A percentile compares a stretch with the other conserved stretches of the same genome.
Evolutionary conservation across 129 eudicot species (phyloP).

Genomic region (Flaveria bidentis): DNA sequence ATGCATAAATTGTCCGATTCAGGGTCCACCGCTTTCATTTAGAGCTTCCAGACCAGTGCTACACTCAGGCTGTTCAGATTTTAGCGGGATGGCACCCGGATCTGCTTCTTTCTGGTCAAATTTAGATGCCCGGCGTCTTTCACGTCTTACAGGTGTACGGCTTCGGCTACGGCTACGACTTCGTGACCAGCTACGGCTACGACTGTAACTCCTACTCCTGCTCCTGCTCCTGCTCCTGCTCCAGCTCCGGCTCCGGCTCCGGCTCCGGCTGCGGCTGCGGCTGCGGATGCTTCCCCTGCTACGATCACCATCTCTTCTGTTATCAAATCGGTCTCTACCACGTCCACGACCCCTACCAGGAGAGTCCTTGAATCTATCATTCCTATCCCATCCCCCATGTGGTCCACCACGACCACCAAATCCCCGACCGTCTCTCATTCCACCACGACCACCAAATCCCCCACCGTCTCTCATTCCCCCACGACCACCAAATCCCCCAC

Average conservation of each 20-base stretch:
- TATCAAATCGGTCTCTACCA: conserved; percentile 70
- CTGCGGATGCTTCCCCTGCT: conserved; percentile 75
- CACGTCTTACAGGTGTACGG: conserved; percentile 49
- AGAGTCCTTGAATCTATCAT: conserved; percentile 48
- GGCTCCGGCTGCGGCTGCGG: conserved; percentile 57
- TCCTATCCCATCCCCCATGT: conserved; percentile 31
- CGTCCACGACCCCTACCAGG: conserved; percentile 50
- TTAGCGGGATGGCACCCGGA: neutral
- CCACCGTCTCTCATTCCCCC: conserved; percentile 57
- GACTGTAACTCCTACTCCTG: conserved; percentile 44
- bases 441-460: conserved; percentile 38
- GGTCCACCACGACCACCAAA: conserved; percentile 30
- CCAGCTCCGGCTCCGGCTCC: conserved; percentile 64
- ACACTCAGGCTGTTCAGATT: neutral
- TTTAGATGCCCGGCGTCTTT: conserved; percentile 52
- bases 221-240: conserved; percentile 60
- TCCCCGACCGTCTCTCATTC: conserved; percentile 29
- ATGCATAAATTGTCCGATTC: neutral
- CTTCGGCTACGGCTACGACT: conserved; percentile 55
- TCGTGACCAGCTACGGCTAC: conserved; percentile 35
- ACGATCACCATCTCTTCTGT: conserved; percentile 62
- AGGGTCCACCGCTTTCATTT: conserved; percentile 10
- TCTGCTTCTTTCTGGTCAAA: conserved; percentile 56
- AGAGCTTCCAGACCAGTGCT: conserved; percentile 1
- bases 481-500: conserved; percentile 70